Evolutionary conservation across 176 grass and related monocot genomes (phyloP), one percentile per base, ranked within the genome.

Genomic region (Carex cristatella): DNA sequence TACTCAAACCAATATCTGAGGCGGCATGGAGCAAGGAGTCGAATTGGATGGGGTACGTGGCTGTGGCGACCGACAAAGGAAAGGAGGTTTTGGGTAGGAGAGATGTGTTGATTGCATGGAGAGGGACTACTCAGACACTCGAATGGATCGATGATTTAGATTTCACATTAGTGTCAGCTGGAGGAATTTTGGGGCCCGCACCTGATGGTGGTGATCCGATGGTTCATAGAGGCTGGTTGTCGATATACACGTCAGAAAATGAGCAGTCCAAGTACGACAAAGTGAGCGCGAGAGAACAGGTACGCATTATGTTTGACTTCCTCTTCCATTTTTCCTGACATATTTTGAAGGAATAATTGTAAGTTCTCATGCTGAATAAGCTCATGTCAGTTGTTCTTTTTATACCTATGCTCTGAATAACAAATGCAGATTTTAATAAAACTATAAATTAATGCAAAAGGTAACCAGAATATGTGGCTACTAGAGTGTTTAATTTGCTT

Each of bases 111-210:
- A 82, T 99, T 84, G 91, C 89, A 62, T 99, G 96, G 96, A 86
- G 93, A 65, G 96, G 93, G 35, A 95, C 96, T 65, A 84, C 91
- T 85, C 77, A 79, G 55, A 63, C 92, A 69, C 59, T 95, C 57
- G 96, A 99, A 85, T 99, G 96, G 93, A 79, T 95, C 80, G 89
- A 95, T 81, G 91, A 94, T 79, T 87, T 95, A 32, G 90, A 99
- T 83, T 94, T 91, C 81, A 72, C 90, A 53, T 79, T 92, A 81
- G 91, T 87, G 12, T 86, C 93, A 70, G 93, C 96, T 91, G 84
- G 74, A 65, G 74, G 66, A 63, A 81, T 95, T 84, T 55, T 99
- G 13, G 44, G 72, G 3, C 28, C 80, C 38, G 30, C 59, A 4
- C 75, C 35, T 28, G 56, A 72, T 7, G 19, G 33, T 7, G 19